Base-by-base conservation (phyloP, 1,284 basidiomycete species). In the Bondarzewia mesenterica region DNA sequence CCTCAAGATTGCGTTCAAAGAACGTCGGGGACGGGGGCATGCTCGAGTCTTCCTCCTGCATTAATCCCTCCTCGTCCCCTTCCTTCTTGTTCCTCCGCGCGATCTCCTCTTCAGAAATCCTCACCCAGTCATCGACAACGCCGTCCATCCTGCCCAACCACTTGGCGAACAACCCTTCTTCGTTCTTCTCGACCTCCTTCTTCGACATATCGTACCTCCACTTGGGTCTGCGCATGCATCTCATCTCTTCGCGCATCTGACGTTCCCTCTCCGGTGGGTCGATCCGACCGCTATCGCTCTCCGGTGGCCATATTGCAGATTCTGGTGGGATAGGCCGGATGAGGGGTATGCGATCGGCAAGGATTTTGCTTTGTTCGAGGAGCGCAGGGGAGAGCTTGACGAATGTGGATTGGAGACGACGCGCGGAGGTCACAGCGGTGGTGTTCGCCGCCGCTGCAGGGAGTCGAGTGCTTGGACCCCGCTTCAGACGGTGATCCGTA, bases 1-100 rank as follows among this genome's bases (percentile, higher is more conserved):
- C 92, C 63, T 94, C 88, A 21, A 94, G 60, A 63, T 95, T 95
- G 26, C 89, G 78, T 64, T 95, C 93, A 62, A 83, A 95, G 61
- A 86, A 85, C 0, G 87, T 85, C 1, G 85, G 78, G 7, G 85
- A 82, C 39, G 66, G 65, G 7, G 79, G 79, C 71, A 83, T 79
- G 27, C 21, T 45, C 18, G 26, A 40, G 42, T 53, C 21, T 26
- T 42, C 18, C 10, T 25, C 44, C 26, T 15, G 32, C 18, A 45
- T 22, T 20, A 46, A 23, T 18, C 39, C 40, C 47, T 46, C 23
- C 48, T 20, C 40, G 23, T 49, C 37, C 21, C 23, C 44, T n/a
- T 15, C 46, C 2, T 14, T 14, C 27, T 32, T 20, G 44, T 3
- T 21, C 18, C 15, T 14, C 18, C n/a, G 20, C 47, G 43, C 42